A percentile compares a stretch with the other conserved stretches of the same genome.
phyloP scores from a whole-genome alignment of 2,329 filamentous ascomycete genomes.

The Phyllosticta citriasiana region DNA sequence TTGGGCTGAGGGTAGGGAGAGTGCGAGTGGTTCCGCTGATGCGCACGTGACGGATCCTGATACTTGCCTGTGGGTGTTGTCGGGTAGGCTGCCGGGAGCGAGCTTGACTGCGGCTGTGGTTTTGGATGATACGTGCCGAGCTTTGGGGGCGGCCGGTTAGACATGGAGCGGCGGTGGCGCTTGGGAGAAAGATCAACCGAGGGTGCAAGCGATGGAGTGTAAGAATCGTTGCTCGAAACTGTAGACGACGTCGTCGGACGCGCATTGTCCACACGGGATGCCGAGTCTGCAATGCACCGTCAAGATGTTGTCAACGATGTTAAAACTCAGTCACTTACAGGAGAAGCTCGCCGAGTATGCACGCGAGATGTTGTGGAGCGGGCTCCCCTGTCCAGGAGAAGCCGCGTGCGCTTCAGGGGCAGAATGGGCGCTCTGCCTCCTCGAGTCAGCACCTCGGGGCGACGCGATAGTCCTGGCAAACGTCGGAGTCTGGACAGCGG shows the following conservation, averaged over 20 bases:
- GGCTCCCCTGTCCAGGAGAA: slow-evolving; percentile 12
- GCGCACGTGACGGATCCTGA: slow-evolving; percentile 16
- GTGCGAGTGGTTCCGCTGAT: slow-evolving; percentile 13
- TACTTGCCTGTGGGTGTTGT: slow-evolving; percentile 22
- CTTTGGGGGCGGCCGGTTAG: slow-evolving; percentile 23
- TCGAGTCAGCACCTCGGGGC: slow-evolving; percentile 8
- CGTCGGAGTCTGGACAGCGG: slow-evolving; percentile 6
- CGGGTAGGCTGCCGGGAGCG: neutral
- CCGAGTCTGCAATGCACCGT: neutral
- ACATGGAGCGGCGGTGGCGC: slow-evolving; percentile 27
- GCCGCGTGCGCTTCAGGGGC: slow-evolving; percentile 24
- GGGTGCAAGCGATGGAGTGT: slow-evolving; percentile 21
- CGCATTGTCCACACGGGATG: slow-evolving; percentile 13
- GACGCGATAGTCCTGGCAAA: neutral
- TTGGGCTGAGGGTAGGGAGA: neutral
- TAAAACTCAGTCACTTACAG: neutral
- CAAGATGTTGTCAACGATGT: neutral
- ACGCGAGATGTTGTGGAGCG: neutral
- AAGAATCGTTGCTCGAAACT: slow-evolving; percentile 16
- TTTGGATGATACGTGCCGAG: slow-evolving; percentile 22
- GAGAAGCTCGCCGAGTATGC: neutral
- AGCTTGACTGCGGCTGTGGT: neutral
- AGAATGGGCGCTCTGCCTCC: slow-evolving; percentile 27
- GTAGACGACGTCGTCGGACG: slow-evolving; percentile 21
- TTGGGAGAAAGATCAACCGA: slow-evolving; percentile 23